Evolutionary conservation across 2,329 filamentous ascomycete species (phyloP).

Genomic region (Claviceps sp.): DNA sequence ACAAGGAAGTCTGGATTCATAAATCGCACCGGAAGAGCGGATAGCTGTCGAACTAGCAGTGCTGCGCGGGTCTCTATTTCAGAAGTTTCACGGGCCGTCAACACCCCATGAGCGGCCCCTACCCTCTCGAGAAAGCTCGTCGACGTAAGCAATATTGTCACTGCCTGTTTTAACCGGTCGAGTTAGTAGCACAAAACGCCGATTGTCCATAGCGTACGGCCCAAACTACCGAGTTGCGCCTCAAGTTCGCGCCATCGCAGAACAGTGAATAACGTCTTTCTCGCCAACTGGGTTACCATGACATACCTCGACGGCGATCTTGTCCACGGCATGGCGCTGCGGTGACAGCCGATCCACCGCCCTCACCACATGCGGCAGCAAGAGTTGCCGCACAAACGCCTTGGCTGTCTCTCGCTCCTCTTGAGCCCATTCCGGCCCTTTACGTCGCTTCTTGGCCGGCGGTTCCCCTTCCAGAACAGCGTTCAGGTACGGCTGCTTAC

Average conservation of each 20-base stretch:
- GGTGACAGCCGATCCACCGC: constrained; percentile 13
- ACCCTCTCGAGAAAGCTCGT: constrained; percentile 12
- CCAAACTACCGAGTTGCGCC: too few relatives aligned
- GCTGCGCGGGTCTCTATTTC: constrained; percentile 9
- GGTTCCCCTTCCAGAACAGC: constrained; percentile 11
- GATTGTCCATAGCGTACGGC: too few relatives aligned
- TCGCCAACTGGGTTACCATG: too few relatives aligned
- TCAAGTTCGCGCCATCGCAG: neutral
- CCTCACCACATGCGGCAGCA: constrained; percentile 19
- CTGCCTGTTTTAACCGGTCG: constrained; percentile 7
- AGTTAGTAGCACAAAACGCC: neutral
- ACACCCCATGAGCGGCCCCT: constrained; percentile 11
- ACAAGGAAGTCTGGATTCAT: neutral
- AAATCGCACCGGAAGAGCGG: constrained; percentile 10
- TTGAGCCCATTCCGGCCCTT: constrained; percentile 8
- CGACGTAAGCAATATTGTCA: constrained; percentile 12
- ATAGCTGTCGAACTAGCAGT: constrained; percentile 11
- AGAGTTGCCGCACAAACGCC: constrained; percentile 16
- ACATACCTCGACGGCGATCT: constrained; percentile 19
- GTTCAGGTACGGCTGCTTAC: neutral
- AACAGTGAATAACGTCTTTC: neutral
- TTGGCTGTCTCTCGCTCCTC: constrained; percentile 9
- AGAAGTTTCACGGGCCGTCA: constrained; percentile 8
- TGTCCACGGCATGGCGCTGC: constrained; percentile 11
- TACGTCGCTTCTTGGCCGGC: constrained; percentile 18